A percentile compares a stretch with the other conserved stretches of the same genome.
Evolutionary conservation across 805 yeast species (phyloP).

Genomic region (Hemisphaericaspora nanyangensis): DNA sequence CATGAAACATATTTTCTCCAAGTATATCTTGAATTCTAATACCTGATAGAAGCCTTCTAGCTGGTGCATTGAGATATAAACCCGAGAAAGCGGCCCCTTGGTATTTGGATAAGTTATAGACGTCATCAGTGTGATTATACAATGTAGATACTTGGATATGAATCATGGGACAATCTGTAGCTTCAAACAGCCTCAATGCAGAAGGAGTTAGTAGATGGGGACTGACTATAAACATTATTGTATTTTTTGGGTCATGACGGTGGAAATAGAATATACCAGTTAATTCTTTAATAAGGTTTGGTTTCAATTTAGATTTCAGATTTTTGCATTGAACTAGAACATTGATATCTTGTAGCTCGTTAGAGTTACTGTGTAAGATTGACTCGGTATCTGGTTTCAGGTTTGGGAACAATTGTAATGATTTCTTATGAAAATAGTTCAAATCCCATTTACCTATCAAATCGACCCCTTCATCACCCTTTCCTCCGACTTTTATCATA

Average conservation of each 20-base stretch:
- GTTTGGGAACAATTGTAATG: constrained; percentile 1
- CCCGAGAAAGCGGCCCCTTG: constrained; percentile 29
- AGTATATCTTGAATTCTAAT: constrained; percentile 25
- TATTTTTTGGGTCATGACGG: constrained; percentile 12
- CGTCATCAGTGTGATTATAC: constrained; percentile 14
- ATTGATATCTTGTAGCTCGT: constrained; percentile 24
- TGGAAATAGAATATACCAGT: constrained; percentile 47
- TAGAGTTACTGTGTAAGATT: constrained; percentile 7
- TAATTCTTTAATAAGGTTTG: constrained; percentile 48
- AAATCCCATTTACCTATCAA: constrained; percentile 51
- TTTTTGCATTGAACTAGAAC: constrained; percentile 57
- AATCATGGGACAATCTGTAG: constrained; percentile 43
- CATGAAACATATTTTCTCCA: constrained; percentile 4
- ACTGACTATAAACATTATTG: constrained; percentile 29
- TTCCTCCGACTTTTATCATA: constrained; percentile 48
- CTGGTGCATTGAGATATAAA: constrained; percentile 16
- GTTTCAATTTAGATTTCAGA: constrained; percentile 39
- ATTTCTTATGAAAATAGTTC: constrained; percentile 15
- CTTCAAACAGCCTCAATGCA: constrained; percentile 43
- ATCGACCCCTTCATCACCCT: constrained; percentile 56
- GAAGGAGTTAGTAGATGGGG: constrained; percentile 46
- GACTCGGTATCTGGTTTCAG: neutral
- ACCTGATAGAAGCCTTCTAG: constrained; percentile 20
- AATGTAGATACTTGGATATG: constrained; percentile 39
- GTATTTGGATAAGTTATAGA: constrained; percentile 37